Base-by-base conservation (phyloP, 768 basidiomycete genomes). In the Tremella fuciformis region DNA sequence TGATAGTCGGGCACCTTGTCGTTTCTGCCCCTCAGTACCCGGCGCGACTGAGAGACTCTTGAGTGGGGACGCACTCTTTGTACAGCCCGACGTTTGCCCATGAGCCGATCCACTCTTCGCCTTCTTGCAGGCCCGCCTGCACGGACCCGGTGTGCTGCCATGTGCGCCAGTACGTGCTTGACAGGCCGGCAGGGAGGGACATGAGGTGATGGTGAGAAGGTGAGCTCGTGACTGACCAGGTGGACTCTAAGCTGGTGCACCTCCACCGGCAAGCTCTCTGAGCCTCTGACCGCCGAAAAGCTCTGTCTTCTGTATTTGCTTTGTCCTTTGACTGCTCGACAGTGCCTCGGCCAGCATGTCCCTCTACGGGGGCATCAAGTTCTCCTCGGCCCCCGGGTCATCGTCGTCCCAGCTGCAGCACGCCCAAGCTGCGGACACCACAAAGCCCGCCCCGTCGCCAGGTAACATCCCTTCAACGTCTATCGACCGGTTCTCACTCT, bases 61-160 rank as follows among this genome's bases (percentile, higher is more conserved):
- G 29, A 6, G 6, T 34, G 29, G 29, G 29, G 40, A 56, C 58
- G 29, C 15, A 93, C 92, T 90, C 91, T 65, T 92, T 86, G 70
- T 98, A 98, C 55, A 98, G 85, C 0, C 93, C 93, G 4, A 97
- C 86, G 51, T 79, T 80, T 46, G 90, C 87, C 71, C 91, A 89
- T 46, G 82, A 83, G 7, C 84, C 80, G 1, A 88, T 78, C 26
- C 88, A 79, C 46, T 84, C 84, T 77, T 98, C 94, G 56, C 91
- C 89, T 3, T 50, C 8, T 37, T 58, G 50, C 2, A 65, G 57
- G 3, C 38, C 18, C 2, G 49, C 53, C 4, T 16, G 16, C n/a
- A 65, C 60, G 2, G 16, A 3, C 3, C 38, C 49, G 38, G 47
- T 41, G 19, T 40, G 39, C 3, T 22, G 9, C 57, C 57, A 59